These are phyloP conservation scores for Termitomyces sp. DNA, from an alignment of 768 basidiomycete species.

Conservation along the genomic window DNA sequence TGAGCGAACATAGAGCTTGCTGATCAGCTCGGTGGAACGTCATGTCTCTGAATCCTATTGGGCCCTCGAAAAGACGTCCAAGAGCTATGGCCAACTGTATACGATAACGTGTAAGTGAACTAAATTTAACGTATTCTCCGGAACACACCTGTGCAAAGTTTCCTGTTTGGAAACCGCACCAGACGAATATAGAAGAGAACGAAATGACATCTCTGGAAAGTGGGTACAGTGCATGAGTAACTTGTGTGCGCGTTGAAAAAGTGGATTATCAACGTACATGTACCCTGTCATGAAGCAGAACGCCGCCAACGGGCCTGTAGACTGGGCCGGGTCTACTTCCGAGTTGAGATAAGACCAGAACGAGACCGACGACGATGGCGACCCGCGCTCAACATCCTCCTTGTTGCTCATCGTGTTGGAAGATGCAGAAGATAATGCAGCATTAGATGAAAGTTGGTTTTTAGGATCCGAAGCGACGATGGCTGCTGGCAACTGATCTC, in stretches of 20 bases:
- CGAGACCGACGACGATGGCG: constrained; percentile 14
- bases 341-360: constrained; percentile 34
- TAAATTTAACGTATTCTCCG: background rate
- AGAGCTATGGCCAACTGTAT: constrained; percentile 72
- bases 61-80: constrained; percentile 67
- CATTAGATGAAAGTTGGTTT: background rate
- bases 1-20: constrained; percentile 77
- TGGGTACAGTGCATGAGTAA: background rate
- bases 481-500: background rate
- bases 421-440: background rate
- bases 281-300: constrained; percentile 82
- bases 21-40: constrained; percentile 79
- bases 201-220: constrained; percentile 58
- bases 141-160: constrained; percentile 62
- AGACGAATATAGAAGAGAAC: constrained; percentile 78
- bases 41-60: constrained; percentile 41
- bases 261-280: constrained; percentile 43
- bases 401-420: constrained; percentile 6
- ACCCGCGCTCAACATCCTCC: constrained; percentile 9
- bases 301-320: constrained; percentile 52
- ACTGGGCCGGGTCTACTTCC: constrained; percentile 51
- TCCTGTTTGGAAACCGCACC: constrained; percentile 86
- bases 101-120: background rate
- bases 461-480: background rate
- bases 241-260: background rate